Evolutionary conservation across 2,329 filamentous ascomycete species (phyloP).

Genomic region (Neofusicoccum parvum): DNA sequence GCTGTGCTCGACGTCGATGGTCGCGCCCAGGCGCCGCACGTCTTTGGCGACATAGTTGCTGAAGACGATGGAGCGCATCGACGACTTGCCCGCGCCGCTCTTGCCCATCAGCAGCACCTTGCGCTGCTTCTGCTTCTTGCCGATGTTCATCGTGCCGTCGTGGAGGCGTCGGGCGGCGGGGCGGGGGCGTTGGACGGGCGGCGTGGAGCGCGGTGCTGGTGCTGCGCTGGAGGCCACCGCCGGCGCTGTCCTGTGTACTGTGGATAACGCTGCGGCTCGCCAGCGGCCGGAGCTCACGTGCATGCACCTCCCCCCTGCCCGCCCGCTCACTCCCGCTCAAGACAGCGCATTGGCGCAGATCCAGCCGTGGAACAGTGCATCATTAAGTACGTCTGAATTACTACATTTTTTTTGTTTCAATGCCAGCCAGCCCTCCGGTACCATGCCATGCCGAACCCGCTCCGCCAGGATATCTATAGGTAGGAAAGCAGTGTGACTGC

Average conservation of each 20-base stretch:
- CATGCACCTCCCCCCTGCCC: constrained; percentile 10
- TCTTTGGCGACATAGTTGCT: constrained; percentile 98
- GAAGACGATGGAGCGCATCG: constrained; percentile 98
- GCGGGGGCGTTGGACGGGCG: background rate
- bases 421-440: constrained; percentile 9
- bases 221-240: background rate
- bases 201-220: constrained; percentile 31
- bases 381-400: constrained; percentile 16
- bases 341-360: constrained; percentile 10
- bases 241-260: no score
- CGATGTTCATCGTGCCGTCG: constrained; percentile 36
- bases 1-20: constrained; percentile 97
- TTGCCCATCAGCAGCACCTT: constrained; percentile 73
- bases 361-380: background rate
- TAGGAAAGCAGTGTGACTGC: constrained; percentile 3
- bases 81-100: constrained; percentile 95
- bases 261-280: background rate
- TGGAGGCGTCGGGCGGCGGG: background rate
- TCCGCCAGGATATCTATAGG: constrained; percentile 20
- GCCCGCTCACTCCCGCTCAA: constrained; percentile 2
- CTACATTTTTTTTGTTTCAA: constrained; percentile 2
- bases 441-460: constrained; percentile 17
- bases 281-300: constrained; percentile 2
- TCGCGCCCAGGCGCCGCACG: constrained; percentile 87
- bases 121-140: constrained; percentile 55